These are phyloP conservation scores for Metschnikowia cubensis DNA, from an alignment of 805 yeast species.

Conservation along the genomic window DNA sequence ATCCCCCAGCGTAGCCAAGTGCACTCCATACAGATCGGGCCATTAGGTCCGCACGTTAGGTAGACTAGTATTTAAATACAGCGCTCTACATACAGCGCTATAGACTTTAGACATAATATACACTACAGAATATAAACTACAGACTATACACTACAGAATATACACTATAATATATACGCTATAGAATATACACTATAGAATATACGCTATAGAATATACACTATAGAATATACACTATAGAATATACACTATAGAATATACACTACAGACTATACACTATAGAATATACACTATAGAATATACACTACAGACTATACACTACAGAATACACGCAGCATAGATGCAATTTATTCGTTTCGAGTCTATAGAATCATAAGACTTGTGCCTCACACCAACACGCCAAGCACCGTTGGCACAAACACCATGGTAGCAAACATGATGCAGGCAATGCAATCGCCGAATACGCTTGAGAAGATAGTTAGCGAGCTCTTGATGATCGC, in stretches of 20 bases:
- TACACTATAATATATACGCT: too few species aligned
- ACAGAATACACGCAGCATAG: not conserved
- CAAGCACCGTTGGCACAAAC: slow-evolving; percentile 11
- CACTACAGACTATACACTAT: too few species aligned
- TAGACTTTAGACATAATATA: too few species aligned
- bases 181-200: too few species aligned
- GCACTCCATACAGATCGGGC: not conserved
- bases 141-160: not conserved
- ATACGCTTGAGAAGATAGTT: slow-evolving; percentile 2
- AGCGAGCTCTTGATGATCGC: slow-evolving; percentile 2
- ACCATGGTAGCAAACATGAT: slow-evolving; percentile 13
- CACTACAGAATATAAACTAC: too few species aligned
- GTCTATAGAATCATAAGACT: not conserved
- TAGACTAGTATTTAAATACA: too few species aligned
- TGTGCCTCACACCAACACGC: not conserved
- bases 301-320: too few species aligned
- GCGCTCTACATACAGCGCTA: too few species aligned
- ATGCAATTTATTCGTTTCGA: not conserved
- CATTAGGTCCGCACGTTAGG: not conserved
- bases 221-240: too few species aligned
- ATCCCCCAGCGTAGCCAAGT: not conserved
- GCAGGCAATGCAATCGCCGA: slow-evolving; percentile 9
- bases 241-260: too few species aligned
- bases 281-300: too few species aligned
- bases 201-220: too few species aligned